phyloP scores from a whole-genome alignment of 331 rosid species.

The Malus hybrid region DNA sequence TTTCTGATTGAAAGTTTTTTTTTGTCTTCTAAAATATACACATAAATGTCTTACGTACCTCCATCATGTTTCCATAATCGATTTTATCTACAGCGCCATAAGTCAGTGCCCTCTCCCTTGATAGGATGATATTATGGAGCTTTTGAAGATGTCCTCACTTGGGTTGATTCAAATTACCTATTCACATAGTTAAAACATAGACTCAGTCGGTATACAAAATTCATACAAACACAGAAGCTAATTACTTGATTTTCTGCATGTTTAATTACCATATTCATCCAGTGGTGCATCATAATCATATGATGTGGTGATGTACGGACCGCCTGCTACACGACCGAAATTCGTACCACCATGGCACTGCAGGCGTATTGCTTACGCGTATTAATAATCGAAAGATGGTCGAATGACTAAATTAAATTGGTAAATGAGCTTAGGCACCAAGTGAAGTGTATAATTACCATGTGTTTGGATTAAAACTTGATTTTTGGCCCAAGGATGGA shows the following conservation, averaged over 20 bases:
- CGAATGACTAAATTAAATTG: neutral
- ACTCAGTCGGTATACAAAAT: neutral
- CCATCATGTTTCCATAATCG: neutral
- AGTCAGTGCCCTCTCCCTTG: slow-evolving; percentile 1
- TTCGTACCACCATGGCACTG: slow-evolving; percentile 28
- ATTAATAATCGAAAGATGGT: too few relatives aligned
- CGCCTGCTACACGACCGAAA: slow-evolving; percentile 19
- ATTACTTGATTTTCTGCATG: neutral
- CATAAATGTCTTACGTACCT: too few relatives aligned
- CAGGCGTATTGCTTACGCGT: neutral
- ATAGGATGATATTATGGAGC: slow-evolving; percentile 6
- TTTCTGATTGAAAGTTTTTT: too few relatives aligned
- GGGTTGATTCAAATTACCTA: slow-evolving; percentile 17
- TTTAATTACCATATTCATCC: slow-evolving; percentile 19
- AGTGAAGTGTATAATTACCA: neutral
- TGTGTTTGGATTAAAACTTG: too few relatives aligned
- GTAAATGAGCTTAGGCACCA: neutral
- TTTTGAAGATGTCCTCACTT: slow-evolving; percentile 24
- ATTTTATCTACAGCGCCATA: neutral
- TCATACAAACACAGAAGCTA: neutral
- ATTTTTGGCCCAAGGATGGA: too few relatives aligned
- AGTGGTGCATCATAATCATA: slow-evolving; percentile 24
- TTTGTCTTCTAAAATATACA: too few relatives aligned
- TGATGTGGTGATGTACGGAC: slow-evolving; percentile 18
- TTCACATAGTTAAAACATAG: neutral